Evolutionary conservation across 2,329 filamentous ascomycete species (phyloP).

Genomic region (Elsinoe necatrix): DNA sequence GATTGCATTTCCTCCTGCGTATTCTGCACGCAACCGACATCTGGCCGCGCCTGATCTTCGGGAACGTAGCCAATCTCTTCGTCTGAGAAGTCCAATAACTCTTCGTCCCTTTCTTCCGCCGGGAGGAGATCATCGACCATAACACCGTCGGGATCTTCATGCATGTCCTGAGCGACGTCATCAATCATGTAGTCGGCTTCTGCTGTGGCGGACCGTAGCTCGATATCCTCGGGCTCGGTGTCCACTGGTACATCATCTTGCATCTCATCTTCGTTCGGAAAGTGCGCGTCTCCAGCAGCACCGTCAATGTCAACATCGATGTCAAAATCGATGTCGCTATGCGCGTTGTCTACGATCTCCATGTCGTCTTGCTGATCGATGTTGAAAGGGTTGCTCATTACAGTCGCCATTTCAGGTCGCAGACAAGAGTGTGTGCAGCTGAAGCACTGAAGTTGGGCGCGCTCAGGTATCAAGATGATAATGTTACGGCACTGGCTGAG

Average conservation of each 20-base stretch:
- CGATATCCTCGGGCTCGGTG: constrained; percentile 30
- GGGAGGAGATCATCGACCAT: constrained; percentile 18
- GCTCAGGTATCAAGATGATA: too few relatives aligned
- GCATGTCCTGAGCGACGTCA: constrained; percentile 25
- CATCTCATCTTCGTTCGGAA: constrained; percentile 47
- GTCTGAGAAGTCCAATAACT: constrained; percentile 33
- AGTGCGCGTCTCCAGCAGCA: constrained; percentile 26
- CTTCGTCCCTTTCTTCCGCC: constrained; percentile 25
- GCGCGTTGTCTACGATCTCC: constrained; percentile 46
- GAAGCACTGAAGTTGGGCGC: background rate
- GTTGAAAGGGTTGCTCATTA: constrained; percentile 15
- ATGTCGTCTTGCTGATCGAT: constrained; percentile 39
- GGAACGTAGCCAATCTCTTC: constrained; percentile 20
- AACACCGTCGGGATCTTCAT: constrained; percentile 18
- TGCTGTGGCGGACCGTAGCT: constrained; percentile 29
- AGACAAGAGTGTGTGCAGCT: background rate
- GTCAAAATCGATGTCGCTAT: constrained; percentile 45
- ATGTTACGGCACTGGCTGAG: too few relatives aligned
- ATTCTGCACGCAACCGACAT: background rate
- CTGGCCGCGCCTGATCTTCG: background rate
- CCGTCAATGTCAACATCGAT: constrained; percentile 56
- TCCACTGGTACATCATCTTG: constrained; percentile 40
- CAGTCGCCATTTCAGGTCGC: constrained; percentile 17
- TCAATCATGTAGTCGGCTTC: constrained; percentile 29
- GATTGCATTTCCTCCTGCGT: background rate